Evolutionary conservation across 371 early-diverging fungal species (phyloP).

Genomic region (Apophysomyces variabilis): DNA sequence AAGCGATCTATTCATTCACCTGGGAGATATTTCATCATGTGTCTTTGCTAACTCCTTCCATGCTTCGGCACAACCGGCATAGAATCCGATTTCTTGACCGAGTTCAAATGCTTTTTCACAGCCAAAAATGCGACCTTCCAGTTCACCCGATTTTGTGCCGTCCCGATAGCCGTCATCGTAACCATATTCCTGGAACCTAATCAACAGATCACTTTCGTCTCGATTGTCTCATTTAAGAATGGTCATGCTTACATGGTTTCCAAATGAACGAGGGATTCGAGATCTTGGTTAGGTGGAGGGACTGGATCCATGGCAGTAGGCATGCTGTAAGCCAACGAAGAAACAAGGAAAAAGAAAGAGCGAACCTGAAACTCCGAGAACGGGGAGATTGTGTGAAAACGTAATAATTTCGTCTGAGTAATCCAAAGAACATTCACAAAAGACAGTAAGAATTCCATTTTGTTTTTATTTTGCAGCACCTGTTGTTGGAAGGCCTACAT

Average conservation of each 20-base stretch:
- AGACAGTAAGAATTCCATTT: no score
- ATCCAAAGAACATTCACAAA: no score
- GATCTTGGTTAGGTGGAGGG: conserved; percentile 35
- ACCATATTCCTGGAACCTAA: conserved; percentile 72
- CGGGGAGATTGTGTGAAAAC: no score
- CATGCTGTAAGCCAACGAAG: neutral
- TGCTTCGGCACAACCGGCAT: conserved; percentile 67
- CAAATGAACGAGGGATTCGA: conserved; percentile 62
- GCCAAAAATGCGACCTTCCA: conserved; percentile 77
- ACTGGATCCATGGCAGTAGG: neutral
- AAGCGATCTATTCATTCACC: conserved; percentile 26
- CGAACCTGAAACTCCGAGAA: neutral
- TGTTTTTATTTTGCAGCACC: conserved; percentile 16
- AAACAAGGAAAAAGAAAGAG: neutral
- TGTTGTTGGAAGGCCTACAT: conserved; percentile 33
- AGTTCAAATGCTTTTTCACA: conserved; percentile 74
- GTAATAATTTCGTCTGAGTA: no score
- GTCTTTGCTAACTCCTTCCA: conserved; percentile 55
- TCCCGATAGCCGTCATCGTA: conserved; percentile 69
- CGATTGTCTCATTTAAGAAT: neutral
- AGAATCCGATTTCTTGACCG: conserved; percentile 75
- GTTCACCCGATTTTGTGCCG: conserved; percentile 62
- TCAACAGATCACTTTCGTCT: conserved; percentile 6
- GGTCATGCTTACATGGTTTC: conserved; percentile 61
- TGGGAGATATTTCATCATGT: conserved; percentile 48